phyloP scores from a whole-genome alignment of 2,329 filamentous ascomycete species.

The Fusarium lateritium region DNA sequence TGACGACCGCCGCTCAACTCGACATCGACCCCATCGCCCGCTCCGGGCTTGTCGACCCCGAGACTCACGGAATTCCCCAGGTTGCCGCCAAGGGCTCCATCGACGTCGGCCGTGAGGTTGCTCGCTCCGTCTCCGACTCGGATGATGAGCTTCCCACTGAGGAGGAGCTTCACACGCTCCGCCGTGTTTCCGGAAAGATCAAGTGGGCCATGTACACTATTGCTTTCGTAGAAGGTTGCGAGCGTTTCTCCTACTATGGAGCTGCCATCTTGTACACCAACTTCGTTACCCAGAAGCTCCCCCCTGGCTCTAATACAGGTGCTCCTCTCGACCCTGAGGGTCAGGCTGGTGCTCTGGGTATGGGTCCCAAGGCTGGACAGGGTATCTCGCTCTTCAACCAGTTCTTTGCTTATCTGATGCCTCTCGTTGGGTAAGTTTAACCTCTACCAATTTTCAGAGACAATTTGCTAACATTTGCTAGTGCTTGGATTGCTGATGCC shows the following conservation, averaged over 20 bases:
- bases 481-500: constrained; percentile 74
- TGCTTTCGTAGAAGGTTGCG: constrained; percentile 80
- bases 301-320: constrained; percentile 68
- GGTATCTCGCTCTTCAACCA: constrained; percentile 68
- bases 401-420: constrained; percentile 75
- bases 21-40: constrained; percentile 56
- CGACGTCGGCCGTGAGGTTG: constrained; percentile 46
- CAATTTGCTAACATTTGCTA: constrained; percentile 38
- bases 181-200: constrained; percentile 74
- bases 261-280: constrained; percentile 78
- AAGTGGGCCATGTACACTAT: constrained; percentile 78
- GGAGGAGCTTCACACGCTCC: constrained; percentile 73
- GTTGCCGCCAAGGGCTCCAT: constrained; percentile 50
- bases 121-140: constrained; percentile 50
- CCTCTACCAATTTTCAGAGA: not conserved
- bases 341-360: constrained; percentile 67
- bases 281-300: constrained; percentile 72
- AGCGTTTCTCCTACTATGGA: constrained; percentile 85
- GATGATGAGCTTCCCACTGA: constrained; percentile 65
- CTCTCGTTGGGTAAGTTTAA: constrained; percentile 65
- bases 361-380: constrained; percentile 70
- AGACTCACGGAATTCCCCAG: constrained; percentile 49
- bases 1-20: constrained; percentile 55
- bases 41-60: constrained; percentile 52
- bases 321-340: constrained; percentile 55